Base-by-base conservation (phyloP, 2,329 filamentous ascomycete genomes). In the Ramularia endophylla region DNA sequence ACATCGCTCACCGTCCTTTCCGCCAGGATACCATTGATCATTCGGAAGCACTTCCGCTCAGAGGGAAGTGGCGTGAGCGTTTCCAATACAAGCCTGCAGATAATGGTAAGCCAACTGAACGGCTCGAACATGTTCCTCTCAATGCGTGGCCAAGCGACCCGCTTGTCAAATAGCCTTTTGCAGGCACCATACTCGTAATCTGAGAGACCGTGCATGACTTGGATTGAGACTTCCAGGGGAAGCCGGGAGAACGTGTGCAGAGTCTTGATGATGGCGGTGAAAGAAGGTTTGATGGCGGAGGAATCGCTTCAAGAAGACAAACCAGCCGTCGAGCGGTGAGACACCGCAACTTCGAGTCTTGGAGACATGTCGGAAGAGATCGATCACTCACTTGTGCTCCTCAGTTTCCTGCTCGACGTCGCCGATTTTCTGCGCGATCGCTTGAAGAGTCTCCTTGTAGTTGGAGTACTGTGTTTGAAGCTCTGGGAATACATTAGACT, bases 361-460 rank as follows among this genome's bases (percentile, higher is more conserved):
- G 9, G n/a, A 36, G 39, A 29, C 17, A 31, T 13, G 16, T 25
- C 25, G 9, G 27, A 9, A 5, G 18, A 47, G 12, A 30, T 30
- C 27, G 31, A 37, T 37, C 13, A 45, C 66, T 63, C 70, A 97
- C 92, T 95, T 97, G 74, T 98, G 92, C 65, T 98, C 92, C 66
- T 98, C 92, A 15, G 86, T 83, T 65, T 97, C 92, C 64, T 95
- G 87, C 70, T 98, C 92, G 42, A 98, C 89, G 61, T 97, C 89
- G 29, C 92, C 92, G 55, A 98, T 95, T 66, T 95, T 97, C 60
- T 88, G 83, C 20, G 92, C 92, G 58, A 98, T 81, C 61, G 92
- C 86, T 67, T 97, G 90, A 44, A 98, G 77, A 25, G 73, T 80
- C 58, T 77, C 80, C 59, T 82, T 83, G 72, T 77, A 90, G 66